Evolutionary conservation across 768 basidiomycete species (phyloP).

Genomic region (Mycena venus): DNA sequence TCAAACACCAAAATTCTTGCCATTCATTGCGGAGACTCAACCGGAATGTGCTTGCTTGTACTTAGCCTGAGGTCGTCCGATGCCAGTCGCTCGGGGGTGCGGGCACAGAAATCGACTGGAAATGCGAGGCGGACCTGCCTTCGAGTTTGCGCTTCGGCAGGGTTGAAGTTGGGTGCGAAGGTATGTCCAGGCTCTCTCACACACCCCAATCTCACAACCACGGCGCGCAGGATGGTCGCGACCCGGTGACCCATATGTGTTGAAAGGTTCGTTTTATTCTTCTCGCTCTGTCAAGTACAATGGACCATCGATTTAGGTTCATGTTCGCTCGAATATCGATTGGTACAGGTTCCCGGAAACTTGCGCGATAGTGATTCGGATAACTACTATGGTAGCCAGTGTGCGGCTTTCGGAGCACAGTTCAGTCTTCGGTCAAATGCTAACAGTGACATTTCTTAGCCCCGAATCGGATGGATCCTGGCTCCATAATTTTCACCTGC

Average conservation of each 20-base stretch:
- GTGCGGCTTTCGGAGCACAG: background rate
- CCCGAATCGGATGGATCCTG: no score
- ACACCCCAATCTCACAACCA: background rate
- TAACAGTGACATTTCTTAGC: no score
- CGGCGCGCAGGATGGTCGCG: slow-evolving; percentile 76
- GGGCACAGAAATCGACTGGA: slow-evolving; percentile 92
- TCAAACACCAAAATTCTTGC: background rate
- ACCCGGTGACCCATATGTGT: slow-evolving; percentile 85
- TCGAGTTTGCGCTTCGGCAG: slow-evolving; percentile 85
- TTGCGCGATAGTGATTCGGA: slow-evolving; percentile 50
- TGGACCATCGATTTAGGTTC: slow-evolving; percentile 67
- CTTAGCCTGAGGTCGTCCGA: slow-evolving; percentile 66
- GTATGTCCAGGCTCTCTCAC: background rate
- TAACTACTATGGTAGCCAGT: slow-evolving; percentile 41
- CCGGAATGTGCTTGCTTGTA: background rate
- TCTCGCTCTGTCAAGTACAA: no score
- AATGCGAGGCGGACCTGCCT: slow-evolving; percentile 94
- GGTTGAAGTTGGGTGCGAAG: slow-evolving; percentile 89
- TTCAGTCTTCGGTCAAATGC: slow-evolving; percentile 63
- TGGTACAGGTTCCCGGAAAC: slow-evolving; percentile 75
- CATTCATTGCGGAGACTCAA: background rate
- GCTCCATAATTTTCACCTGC: slow-evolving; percentile 65
- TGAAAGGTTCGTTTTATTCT: slow-evolving; percentile 71
- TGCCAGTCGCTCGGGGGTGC: slow-evolving; percentile 85
- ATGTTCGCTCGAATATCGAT: slow-evolving; percentile 87